A percentile compares a stretch with the other conserved stretches of the same genome.
Conservation (phyloP, 257 asterid species). For the Scutellaria galericulata region DNA sequence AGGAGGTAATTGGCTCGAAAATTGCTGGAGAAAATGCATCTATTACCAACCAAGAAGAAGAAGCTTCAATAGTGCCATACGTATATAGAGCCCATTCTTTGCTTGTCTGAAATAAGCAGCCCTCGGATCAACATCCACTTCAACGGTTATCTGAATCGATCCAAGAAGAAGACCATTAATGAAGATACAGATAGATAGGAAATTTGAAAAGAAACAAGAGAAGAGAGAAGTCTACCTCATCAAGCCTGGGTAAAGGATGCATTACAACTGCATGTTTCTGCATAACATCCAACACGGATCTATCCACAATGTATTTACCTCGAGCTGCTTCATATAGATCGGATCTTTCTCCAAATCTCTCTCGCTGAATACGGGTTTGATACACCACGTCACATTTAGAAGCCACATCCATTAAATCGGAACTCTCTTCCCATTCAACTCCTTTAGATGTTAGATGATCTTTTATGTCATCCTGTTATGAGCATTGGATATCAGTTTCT, state of each 20-base stretch:
- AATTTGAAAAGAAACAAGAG: neutral
- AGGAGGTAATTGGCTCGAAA: neutral
- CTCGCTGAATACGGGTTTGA: conserved; percentile 85
- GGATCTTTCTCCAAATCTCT: conserved; percentile 78
- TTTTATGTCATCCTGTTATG: conserved; percentile 83
- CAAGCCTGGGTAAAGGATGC: conserved; percentile 97
- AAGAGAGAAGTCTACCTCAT: conserved; percentile 59
- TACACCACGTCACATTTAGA: conserved; percentile 87
- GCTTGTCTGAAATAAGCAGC: conserved; percentile 93
- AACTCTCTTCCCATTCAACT: conserved; percentile 92
- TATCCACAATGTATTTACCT: conserved; percentile 80
- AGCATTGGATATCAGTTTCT: neutral
- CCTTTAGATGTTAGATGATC: conserved; percentile 79
- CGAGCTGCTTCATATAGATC: conserved; percentile 88
- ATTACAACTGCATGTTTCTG: conserved; percentile 89
- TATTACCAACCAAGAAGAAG: conserved; percentile 83
- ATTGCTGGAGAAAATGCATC: neutral
- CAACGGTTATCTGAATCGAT: conserved; percentile 63
- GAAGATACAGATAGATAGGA: neutral
- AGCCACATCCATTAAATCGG: conserved; percentile 77
- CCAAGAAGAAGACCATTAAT: neutral
- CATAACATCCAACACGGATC: conserved; percentile 62
- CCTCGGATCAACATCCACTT: conserved; percentile 78
- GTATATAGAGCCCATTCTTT: conserved; percentile 77
- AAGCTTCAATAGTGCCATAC: conserved; percentile 91